Base-by-base conservation (phyloP, 805 yeast species). In the Kodamaea laetipori region DNA sequence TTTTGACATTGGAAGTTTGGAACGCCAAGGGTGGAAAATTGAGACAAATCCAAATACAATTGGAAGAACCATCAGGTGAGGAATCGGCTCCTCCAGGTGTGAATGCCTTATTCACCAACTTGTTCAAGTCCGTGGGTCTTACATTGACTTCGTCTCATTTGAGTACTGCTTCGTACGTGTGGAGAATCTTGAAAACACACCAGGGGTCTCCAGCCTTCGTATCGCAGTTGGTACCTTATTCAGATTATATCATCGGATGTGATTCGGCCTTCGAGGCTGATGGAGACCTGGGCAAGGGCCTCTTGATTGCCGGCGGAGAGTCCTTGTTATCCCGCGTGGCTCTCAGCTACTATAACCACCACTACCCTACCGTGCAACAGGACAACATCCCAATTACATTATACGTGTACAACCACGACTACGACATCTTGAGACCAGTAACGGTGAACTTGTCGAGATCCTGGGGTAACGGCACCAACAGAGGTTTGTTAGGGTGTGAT, bases 401-500 rank as follows among this genome's bases (percentile, higher is more conserved):
- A 24, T 67, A 68, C 45, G 96, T 90, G 0, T 92, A 92, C 64
- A 92, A 92, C 62, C 92, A 85, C 53, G 95, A 86, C 56, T 84
- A 81, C 56, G 94, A 92, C 58, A 75, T 85, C 10, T 82, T 89
- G 30, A 76, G 99, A 53, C 96, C 96, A 0, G 90, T 92, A 3
- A 81, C 86, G 0, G 87, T 90, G n/a, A 71, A 77, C 42, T 58
- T 71, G 34, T 68, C 76, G n/a, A 74, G 76, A n/a, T 62, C 68
- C 12, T 86, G 94, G 89, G 88, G 90, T n/a, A 51, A 53, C 9
- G 73, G 68, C 7, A 64, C 60, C 11, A 89, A 90, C 11, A 76
- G 71, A 50, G 96, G 96, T 1, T 70, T 89, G 27, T 66, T 92
- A 27, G 99, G 99, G 2, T 90, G 97, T 66, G 95, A 90, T 51